phyloP scores from a whole-genome alignment of 768 basidiomycete species.

The Hydnum rufescens region DNA sequence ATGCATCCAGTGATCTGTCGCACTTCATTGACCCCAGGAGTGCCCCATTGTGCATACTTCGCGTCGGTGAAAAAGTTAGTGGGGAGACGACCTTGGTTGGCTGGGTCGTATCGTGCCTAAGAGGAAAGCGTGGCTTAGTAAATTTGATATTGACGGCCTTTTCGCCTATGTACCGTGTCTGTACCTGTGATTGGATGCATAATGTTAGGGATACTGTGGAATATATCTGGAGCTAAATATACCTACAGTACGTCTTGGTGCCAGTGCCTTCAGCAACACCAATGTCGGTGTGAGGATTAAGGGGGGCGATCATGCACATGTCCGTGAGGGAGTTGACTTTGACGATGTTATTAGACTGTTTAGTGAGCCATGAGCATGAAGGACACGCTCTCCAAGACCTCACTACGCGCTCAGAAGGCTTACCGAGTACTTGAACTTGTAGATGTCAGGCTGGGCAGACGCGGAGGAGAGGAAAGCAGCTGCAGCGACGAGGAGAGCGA shows the following conservation, averaged over 20 bases:
- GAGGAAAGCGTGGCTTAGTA: neutral
- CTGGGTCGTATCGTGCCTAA: neutral
- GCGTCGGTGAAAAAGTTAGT: neutral
- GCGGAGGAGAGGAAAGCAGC: neutral
- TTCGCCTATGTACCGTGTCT: too few relatives aligned
- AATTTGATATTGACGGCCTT: neutral
- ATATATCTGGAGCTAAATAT: too few relatives aligned
- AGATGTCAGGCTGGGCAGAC: neutral
- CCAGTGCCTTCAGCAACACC: conserved; percentile 1
- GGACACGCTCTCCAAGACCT: too few relatives aligned
- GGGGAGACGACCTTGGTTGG: neutral
- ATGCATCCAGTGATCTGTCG: conserved; percentile 2
- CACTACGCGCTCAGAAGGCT: too few relatives aligned
- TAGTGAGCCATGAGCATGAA: neutral
- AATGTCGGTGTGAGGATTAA: conserved; percentile 1
- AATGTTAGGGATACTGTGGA: too few relatives aligned
- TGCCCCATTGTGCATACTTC: neutral
- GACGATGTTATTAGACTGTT: neutral
- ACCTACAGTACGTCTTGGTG: conserved; percentile 1
- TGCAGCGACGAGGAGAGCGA: neutral
- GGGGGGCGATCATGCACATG: neutral
- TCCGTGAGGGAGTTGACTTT: neutral
- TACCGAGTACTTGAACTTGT: neutral
- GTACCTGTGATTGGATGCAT: too few relatives aligned
- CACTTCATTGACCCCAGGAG: neutral